A percentile compares a stretch with the other conserved stretches of the same genome.
Evolutionary conservation across 179 eudicot genomes (phyloP).

Genomic region (Heliamphora pulchella): DNA sequence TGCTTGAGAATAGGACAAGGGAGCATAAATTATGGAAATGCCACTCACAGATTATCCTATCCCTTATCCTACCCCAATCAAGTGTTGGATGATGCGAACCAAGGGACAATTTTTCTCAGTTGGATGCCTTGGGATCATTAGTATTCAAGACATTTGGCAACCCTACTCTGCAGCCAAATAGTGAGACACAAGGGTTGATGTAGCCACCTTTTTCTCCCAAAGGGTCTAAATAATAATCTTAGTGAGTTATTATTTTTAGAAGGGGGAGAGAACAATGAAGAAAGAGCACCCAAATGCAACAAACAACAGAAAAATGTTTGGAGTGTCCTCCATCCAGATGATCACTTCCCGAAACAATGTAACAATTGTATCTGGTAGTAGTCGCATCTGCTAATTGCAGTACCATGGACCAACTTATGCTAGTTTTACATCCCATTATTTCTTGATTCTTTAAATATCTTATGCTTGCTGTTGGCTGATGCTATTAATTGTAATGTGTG

Average conservation of each 20-base stretch:
- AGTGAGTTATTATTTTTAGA: neutral
- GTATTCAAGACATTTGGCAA: neutral
- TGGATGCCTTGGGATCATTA: neutral
- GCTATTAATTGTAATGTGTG: slow-evolving; percentile 10
- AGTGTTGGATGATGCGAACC: neutral
- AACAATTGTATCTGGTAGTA: neutral
- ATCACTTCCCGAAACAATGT: neutral
- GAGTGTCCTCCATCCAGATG: neutral
- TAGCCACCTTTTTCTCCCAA: neutral
- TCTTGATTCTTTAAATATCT: neutral
- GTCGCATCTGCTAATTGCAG: neutral
- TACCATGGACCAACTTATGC: slow-evolving; percentile 5
- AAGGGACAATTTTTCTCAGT: neutral
- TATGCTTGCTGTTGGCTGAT: neutral
- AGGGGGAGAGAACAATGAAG: neutral
- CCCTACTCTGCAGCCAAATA: neutral
- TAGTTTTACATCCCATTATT: neutral
- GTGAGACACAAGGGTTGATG: neutral
- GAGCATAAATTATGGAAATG: neutral
- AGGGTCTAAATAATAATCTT: neutral
- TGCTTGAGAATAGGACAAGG: no score
- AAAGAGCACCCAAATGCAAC: neutral
- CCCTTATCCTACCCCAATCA: neutral
- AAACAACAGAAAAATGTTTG: neutral
- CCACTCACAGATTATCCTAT: neutral